Base-by-base conservation (phyloP, 2,329 filamentous ascomycete species). In the Fusarium sp. region DNA sequence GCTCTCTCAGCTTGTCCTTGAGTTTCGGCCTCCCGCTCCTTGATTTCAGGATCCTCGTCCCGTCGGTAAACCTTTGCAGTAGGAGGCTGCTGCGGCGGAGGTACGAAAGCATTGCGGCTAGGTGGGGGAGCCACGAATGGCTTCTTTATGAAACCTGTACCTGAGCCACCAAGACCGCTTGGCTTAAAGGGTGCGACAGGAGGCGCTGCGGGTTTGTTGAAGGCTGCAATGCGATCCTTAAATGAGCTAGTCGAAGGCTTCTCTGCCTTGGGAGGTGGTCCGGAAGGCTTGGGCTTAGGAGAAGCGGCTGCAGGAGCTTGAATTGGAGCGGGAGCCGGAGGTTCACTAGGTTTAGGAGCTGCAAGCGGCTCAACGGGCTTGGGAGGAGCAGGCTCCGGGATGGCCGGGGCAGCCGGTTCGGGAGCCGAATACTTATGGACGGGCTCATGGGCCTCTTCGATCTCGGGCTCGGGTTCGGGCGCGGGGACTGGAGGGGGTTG, bases 61-160 rank as follows among this genome's bases (percentile, higher is more conserved):
- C 96, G 87, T 54, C 90, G 88, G 76, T 97, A 97, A 21, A 94
- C 78, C 80, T 91, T 96, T 46, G 90, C 85, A 7, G 90, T 86
- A 2, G 91, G 89, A 17, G 86, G 80, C 65, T 96, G 91, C 21
- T 90, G 88, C 29, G 86, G 84, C 6, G 92, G 90, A 23, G 96
- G 93, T 11, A 99, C 86, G 74, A 93, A 99, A 23, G 95, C 91
- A 81, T 97, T 91, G 70, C 93, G 91, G 78, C 94, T 97, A 1
- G 96, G 96, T 18, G 96, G 96, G 50, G 96, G 94, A 5, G 96
- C 93, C 57, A 99, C 94, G 74, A 97, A 99, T 1, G 95, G 94
- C 80, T 98, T 98, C 85, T 95, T 97, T 79, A 99, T 90, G 75
- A 98, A 98, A 52, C 85, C 85, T 66, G 85, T 85, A 46, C 86